phyloP scores from a whole-genome alignment of 139 green algal species.

The Deuterostichococcus epilithicus region DNA sequence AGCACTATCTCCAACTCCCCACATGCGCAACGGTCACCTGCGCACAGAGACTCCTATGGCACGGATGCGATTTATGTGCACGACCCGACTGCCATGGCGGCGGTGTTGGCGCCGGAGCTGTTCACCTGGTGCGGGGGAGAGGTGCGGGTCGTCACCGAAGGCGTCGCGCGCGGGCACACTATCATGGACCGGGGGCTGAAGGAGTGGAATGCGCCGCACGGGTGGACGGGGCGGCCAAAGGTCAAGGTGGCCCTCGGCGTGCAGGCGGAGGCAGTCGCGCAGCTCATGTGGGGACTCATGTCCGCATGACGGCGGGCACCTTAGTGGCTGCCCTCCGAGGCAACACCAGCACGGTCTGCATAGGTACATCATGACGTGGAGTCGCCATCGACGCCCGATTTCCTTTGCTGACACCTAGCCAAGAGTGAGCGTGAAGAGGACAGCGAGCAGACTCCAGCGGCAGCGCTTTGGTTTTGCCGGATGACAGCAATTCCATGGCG shows the following conservation, averaged over 20 bases:
- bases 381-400: too few species aligned
- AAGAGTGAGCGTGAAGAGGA: too few species aligned
- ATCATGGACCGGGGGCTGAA: slow-evolving; percentile 56
- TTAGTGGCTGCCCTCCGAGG: neutral
- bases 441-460: too few species aligned
- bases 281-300: slow-evolving; percentile 34
- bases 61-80: slow-evolving; percentile 60
- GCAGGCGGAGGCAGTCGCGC: slow-evolving; percentile 15
- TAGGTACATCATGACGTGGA: too few species aligned
- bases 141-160: slow-evolving; percentile 56
- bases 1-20: neutral
- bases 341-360: too few species aligned
- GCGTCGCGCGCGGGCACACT: slow-evolving; percentile 47
- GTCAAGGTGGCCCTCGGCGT: slow-evolving; percentile 54
- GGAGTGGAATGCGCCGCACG: slow-evolving; percentile 52
- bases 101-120: slow-evolving; percentile 52
- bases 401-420: too few species aligned
- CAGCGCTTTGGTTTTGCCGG: too few species aligned
- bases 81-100: slow-evolving; percentile 63
- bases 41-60: slow-evolving; percentile 35
- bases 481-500: too few species aligned
- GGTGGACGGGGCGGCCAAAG: slow-evolving; percentile 42
- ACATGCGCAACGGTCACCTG: neutral
- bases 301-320: slow-evolving; percentile 7
- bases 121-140: slow-evolving; percentile 60